These are phyloP conservation scores for Plasmodium inui DNA, from an alignment of 169 alveolate genomes.

Conservation along the genomic window DNA sequence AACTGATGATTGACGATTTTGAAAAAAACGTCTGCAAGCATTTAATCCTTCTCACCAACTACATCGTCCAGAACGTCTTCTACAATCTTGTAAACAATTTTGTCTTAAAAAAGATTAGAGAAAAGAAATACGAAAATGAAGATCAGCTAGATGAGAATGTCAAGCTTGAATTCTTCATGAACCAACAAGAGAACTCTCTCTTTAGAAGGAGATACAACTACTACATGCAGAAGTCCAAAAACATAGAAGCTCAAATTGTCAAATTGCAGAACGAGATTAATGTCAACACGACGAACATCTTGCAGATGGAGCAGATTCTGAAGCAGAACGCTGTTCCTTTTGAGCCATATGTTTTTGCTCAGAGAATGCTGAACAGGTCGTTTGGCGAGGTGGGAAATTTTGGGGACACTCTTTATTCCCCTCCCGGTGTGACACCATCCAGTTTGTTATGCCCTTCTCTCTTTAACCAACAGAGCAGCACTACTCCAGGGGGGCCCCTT, in stretches of 20 bases:
- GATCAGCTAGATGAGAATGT: constrained; percentile 54
- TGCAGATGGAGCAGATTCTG: constrained; percentile 24
- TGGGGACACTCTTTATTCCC: not conserved
- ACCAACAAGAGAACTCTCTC: constrained; percentile 36
- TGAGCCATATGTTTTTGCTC: constrained; percentile 58
- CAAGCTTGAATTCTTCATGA: constrained; percentile 48
- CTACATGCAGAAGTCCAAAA: constrained; percentile 44
- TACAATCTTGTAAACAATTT: constrained; percentile 68
- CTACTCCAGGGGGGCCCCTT: not conserved
- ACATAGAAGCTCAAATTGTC: constrained; percentile 16
- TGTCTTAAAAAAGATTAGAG: constrained; percentile 62
- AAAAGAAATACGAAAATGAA: constrained; percentile 64
- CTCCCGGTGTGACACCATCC: not conserved
- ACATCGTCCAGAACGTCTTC: constrained; percentile 62
- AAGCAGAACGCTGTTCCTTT: constrained; percentile 30
- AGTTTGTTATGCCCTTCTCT: not conserved
- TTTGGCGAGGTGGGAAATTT: not conserved
- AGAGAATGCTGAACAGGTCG: constrained; percentile 35
- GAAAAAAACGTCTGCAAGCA: constrained; percentile 74
- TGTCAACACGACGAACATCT: constrained; percentile 2
- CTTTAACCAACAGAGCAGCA: not conserved
- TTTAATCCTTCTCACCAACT: constrained; percentile 52
- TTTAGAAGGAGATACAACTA: constrained; percentile 73
- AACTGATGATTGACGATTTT: constrained; percentile 34
- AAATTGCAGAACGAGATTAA: constrained; percentile 45